Base-by-base conservation (phyloP, 192 early-diverging fungal species). In the Linnemannia schmuckeri region DNA sequence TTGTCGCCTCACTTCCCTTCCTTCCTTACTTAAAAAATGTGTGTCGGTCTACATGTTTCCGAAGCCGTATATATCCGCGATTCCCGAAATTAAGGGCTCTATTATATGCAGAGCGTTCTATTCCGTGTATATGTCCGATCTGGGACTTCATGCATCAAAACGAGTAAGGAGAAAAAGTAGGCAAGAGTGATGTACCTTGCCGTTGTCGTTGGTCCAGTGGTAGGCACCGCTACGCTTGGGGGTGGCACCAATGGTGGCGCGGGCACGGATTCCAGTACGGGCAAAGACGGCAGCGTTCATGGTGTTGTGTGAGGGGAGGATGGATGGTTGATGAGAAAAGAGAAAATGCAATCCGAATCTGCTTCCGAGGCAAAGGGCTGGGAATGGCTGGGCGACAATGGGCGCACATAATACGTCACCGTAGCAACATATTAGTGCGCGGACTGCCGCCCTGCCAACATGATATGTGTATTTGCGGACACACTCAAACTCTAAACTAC, bases 151-250 rank as follows among this genome's bases (percentile, higher is more conserved):
- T 18, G 41, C 72, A 74, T 74, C n/a, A 17, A 27, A 24, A 27
- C 24, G 37, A 37, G 1, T 3, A 41, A 33, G 10, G 47, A 54
- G 57, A 75, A 35, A 22, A 30, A 18, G 40, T 17, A 46, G 37
- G 40, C 44, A 24, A 17, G 52, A 24, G 22, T 35, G 27, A 27
- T 54, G 35, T 87, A 87, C 84, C 84, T 87, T 76, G 79, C 88
- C 88, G 61, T 82, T 78, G 27, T 79, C 84, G 82, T 89, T 89
- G 70, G 84, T 81, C 75, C 74, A 89, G 81, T 89, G 88, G 76
- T 89, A 78, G 69, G 74, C 78, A 71, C 74, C 74, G 72, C 82
- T 83, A 69, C 88, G 88, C 66, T 83, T 55, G 41, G 88, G 88
- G 70, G 81, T 82, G 44, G 80, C 55, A 27, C 85, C 79, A 49